Conservation (phyloP, 73 alveolate species). For the Paramecium sexaurelia region DNA sequence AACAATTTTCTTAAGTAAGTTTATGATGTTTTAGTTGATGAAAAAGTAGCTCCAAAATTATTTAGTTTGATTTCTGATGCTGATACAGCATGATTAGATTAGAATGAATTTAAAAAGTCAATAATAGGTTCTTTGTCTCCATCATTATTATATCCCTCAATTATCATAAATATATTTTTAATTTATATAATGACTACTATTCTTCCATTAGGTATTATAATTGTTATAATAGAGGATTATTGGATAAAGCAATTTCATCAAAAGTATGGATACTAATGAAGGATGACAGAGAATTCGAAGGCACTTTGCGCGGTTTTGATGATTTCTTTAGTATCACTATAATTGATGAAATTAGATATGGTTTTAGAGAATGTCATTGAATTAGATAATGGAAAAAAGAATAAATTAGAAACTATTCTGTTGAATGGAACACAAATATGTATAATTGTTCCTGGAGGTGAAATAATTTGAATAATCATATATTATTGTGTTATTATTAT, state of each 20-base stretch:
- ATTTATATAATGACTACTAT: neutral
- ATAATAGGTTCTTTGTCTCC: neutral
- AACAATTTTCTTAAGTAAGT: neutral
- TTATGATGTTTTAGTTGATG: neutral
- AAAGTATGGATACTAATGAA: conserved; percentile 76
- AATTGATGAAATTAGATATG: conserved; percentile 57
- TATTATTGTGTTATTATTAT: neutral
- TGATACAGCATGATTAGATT: neutral
- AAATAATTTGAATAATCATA: neutral
- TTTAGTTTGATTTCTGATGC: neutral
- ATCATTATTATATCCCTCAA: neutral
- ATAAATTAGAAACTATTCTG: conserved; percentile 49
- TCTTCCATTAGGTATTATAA: neutral
- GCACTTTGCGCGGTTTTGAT: conserved; percentile 81
- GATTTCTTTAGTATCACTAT: conserved; percentile 57
- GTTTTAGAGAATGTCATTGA: conserved; percentile 79
- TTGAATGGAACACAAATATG: conserved; percentile 56
- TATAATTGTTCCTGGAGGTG: conserved; percentile 53
- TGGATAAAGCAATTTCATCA: conserved; percentile 75
- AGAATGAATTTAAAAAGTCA: neutral
- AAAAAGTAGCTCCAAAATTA: neutral
- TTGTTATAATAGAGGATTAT: conserved; percentile 36
- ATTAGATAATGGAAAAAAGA: conserved; percentile 56
- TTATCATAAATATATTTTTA: neutral
- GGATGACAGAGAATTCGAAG: conserved; percentile 72